Percentiles rank a stretch among this genome's conserved stretches.
Evolutionary conservation across 805 yeast genomes (phyloP).

Genomic region (Starmerella potacharoeniae): DNA sequence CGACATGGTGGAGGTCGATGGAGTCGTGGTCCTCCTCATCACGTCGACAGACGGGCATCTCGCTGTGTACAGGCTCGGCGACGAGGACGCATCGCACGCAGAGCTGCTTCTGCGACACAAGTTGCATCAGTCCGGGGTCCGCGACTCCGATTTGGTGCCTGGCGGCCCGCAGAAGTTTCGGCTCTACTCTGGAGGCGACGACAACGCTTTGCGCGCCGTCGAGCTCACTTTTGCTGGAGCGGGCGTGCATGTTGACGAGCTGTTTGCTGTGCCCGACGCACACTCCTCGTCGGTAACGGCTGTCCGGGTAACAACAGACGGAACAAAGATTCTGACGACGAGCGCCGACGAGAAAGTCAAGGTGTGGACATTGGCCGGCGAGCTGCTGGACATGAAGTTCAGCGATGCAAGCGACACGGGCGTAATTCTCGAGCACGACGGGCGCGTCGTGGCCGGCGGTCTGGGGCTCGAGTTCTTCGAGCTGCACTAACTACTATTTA

Average conservation of each 20-base stretch:
- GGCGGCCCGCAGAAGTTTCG: not conserved
- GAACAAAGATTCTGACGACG: constrained; percentile 36
- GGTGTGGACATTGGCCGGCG: constrained; percentile 43
- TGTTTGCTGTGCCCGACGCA: constrained; percentile 38
- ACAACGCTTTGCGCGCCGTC: constrained; percentile 52
- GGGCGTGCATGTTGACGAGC: not conserved
- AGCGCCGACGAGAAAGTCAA: constrained; percentile 78
- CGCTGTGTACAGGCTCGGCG: constrained; percentile 46
- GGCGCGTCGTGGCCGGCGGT: constrained; percentile 13
- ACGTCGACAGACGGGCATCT: constrained; percentile 81
- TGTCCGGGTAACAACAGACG: constrained; percentile 29
- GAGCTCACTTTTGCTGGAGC: constrained; percentile 26
- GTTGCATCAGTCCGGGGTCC: constrained; percentile 79
- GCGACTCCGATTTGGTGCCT: constrained; percentile 39
- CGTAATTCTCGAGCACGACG: constrained; percentile 31
- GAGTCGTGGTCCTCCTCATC: constrained; percentile 34
- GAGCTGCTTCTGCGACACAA: constrained; percentile 28
- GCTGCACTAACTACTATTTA: not conserved
- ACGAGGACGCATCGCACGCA: not conserved
- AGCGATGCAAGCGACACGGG: constrained; percentile 92
- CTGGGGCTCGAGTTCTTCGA: constrained; percentile 17
- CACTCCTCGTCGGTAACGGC: constrained; percentile 84
- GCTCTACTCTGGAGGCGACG: constrained; percentile 78
- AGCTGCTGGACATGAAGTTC: constrained; percentile 36
- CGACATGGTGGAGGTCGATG: constrained; percentile 33